Conservation (phyloP, 805 yeast species). For the Schwanniomyces polymorphus region DNA sequence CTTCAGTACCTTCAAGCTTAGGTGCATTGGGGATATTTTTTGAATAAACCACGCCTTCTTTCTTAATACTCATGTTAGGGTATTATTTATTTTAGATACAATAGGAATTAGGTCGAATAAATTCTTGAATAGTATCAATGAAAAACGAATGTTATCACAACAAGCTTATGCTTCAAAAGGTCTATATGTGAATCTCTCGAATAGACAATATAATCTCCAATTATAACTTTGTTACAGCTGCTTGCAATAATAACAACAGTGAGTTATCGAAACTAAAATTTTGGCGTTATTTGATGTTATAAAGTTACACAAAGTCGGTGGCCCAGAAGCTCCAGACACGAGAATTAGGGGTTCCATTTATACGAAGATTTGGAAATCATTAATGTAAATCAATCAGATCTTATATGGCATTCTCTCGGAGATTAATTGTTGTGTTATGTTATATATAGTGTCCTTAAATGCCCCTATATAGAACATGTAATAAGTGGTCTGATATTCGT, state of each 20-base stretch:
- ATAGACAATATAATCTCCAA: neutral
- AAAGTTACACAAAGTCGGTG: neutral
- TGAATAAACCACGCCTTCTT: constrained; percentile 4
- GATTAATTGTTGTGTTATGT: too few relatives aligned
- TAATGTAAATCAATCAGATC: too few relatives aligned
- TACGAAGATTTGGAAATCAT: too few relatives aligned
- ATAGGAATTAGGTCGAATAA: neutral
- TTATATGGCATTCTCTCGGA: too few relatives aligned
- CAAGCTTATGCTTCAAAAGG: neutral
- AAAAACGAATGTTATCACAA: neutral
- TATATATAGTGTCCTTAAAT: too few relatives aligned
- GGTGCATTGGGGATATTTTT: constrained; percentile 39
- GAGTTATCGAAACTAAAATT: neutral
- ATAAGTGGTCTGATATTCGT: too few relatives aligned
- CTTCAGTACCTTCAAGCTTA: constrained; percentile 29
- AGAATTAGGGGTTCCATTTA: too few relatives aligned
- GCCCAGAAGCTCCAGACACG: too few relatives aligned
- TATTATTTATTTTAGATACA: neutral
- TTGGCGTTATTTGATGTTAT: neutral
- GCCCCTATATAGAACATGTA: too few relatives aligned
- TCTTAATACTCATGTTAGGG: neutral
- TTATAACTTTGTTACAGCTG: neutral
- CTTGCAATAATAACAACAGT: neutral
- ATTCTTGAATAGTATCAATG: neutral
- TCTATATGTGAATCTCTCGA: neutral